Base-by-base conservation (phyloP, 208 protist species). In the Trypanosoma caninum region DNA sequence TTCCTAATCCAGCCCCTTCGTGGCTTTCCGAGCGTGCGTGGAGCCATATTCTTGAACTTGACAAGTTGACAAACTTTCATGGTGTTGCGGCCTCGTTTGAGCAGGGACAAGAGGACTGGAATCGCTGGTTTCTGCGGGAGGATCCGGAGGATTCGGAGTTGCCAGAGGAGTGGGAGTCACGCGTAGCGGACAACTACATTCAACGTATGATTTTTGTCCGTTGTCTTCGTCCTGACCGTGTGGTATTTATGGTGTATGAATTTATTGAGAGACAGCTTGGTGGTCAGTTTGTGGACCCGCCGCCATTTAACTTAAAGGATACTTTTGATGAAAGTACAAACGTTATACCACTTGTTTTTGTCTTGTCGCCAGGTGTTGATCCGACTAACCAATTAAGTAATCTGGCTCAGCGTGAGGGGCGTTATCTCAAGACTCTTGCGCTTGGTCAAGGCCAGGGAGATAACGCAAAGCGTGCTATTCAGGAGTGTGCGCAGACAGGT, bases 141-240 rank as follows among this genome's bases (percentile, higher is more conserved):
- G 72, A 87, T 16, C 98, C 98, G 14, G 98, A 99, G 82, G 82
- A 91, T 66, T 71, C 87, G 11, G 72, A 89, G 25, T 78, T 99
- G 46, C 97, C 98, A 9, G 95, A 95, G 23, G 98, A 99, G 58
- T 99, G 97, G 96, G 73, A 96, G 68, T 65, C 60, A 23, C 92
- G 93, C 31, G 82, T 79, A 38, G 80, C 69, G 18, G 65, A 78
- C 53, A 96, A 94, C 64, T 95, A 98, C 69, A 76, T 99, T 53
- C 96, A 99, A 71, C 80, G 88, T 27, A 98, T 99, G 95, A 91
- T 99, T 55, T 91, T 99, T 53, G 91, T 98, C 13, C 89, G 98
- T 53, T 99, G 94, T 76, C 83, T 99, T 46, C 93, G 98, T 38
- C 91, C 96, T 9, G 98, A 99, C 81, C 93, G 98, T 20, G 79